Evolutionary conservation across 176 grass and related monocot species (phyloP).

Genomic region (Ensete ventricosum): DNA sequence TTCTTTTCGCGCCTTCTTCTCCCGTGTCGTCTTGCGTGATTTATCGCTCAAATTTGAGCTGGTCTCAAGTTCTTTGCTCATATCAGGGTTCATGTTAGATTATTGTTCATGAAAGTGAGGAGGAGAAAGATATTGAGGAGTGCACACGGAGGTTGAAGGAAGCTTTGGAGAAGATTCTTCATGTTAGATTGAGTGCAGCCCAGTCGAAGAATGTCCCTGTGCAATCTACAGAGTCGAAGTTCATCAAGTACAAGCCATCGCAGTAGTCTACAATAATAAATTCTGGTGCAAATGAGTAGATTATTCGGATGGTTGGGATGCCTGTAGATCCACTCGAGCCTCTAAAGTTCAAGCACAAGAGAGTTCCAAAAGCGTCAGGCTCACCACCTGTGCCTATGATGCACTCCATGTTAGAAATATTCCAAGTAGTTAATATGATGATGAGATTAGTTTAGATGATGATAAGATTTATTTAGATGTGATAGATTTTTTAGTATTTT

Average conservation of each 20-base stretch:
- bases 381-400: slow-evolving; percentile 75
- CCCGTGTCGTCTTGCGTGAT: too few species aligned
- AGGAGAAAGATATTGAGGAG: slow-evolving; percentile 26
- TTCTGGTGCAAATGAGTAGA: slow-evolving; percentile 85
- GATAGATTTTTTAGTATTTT: too few species aligned
- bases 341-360: slow-evolving; percentile 91
- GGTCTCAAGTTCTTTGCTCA: too few species aligned
- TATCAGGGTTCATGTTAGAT: too few species aligned
- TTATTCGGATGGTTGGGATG: slow-evolving; percentile 70
- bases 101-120: too few species aligned
- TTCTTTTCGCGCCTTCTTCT: too few species aligned
- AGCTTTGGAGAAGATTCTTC: slow-evolving; percentile 77
- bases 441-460: too few species aligned
- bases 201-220: slow-evolving; percentile 92
- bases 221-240: slow-evolving; percentile 65
- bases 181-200: slow-evolving; percentile 60
- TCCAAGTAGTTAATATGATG: too few species aligned
- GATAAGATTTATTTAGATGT: too few species aligned
- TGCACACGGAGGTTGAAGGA: slow-evolving; percentile 51
- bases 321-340: slow-evolving; percentile 76
- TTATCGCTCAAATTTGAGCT: too few species aligned
- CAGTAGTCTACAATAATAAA: slow-evolving; percentile 84
- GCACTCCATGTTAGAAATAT: too few species aligned
- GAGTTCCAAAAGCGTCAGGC: slow-evolving; percentile 59
- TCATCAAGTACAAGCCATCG: slow-evolving; percentile 90